These are phyloP conservation scores for Dendrobium nobile DNA, from an alignment of 106 monocot species.

Conservation along the genomic window DNA sequence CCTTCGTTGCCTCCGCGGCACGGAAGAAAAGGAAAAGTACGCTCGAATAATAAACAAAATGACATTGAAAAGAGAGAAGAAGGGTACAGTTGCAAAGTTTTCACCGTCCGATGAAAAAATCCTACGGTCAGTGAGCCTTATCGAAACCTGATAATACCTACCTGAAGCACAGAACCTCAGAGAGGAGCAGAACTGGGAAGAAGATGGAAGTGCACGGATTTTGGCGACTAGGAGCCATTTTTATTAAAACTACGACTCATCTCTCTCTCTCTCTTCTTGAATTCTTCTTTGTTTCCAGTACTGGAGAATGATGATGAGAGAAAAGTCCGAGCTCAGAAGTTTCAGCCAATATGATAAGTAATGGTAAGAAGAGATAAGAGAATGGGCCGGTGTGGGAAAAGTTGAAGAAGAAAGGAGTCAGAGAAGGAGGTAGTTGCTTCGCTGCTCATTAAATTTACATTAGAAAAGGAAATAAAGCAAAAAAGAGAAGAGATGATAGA, in stretches of 20 bases:
- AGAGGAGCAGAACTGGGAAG: background rate
- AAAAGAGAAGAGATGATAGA: background rate
- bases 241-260: background rate
- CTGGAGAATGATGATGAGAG: background rate
- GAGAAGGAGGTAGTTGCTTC: background rate
- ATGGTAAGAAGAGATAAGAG: background rate
- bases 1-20: background rate
- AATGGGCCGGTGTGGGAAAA: background rate
- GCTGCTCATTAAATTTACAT: background rate
- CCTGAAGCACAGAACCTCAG: background rate
- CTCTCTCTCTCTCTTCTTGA: background rate
- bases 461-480: background rate
- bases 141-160: background rate
- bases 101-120: conserved; percentile 1
- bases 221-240: background rate
- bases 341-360: background rate
- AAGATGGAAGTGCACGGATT: background rate
- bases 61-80: background rate
- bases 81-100: background rate
- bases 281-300: background rate
- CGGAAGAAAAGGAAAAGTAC: background rate
- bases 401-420: background rate
- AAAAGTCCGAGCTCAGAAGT: background rate
- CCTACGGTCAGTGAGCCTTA: background rate
- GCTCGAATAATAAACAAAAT: background rate